A percentile compares a stretch with the other conserved stretches of the same genome.
Evolutionary conservation across 306 rosid species (phyloP).

Genomic region (Fragaria nilgerrensis): DNA sequence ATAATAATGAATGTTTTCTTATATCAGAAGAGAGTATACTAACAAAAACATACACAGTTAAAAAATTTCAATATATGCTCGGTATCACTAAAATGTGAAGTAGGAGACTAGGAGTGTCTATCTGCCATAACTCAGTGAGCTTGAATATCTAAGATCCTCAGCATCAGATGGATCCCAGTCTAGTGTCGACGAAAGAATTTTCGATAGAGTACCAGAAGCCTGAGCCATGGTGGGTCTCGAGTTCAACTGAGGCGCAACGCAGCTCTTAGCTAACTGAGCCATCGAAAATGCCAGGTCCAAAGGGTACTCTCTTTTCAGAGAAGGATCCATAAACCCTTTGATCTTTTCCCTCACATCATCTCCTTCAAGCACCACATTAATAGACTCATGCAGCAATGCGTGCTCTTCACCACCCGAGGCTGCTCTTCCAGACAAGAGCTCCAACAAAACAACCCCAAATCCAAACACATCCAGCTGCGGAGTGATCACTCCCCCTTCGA

Average conservation of each 20-base stretch:
- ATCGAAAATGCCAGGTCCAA: constrained; percentile 64
- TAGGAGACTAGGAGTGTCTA: neutral
- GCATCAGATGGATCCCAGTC: constrained; percentile 79
- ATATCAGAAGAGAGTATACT: neutral
- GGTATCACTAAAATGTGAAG: neutral
- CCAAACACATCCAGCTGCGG: constrained; percentile 73
- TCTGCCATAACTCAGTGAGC: constrained; percentile 36
- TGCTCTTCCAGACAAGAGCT: constrained; percentile 65
- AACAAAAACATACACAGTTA: neutral
- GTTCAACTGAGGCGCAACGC: constrained; percentile 51
- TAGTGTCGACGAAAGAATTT: constrained; percentile 54
- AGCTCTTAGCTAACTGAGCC: constrained; percentile 57
- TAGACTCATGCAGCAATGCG: constrained; percentile 20
- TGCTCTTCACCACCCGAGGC: constrained; percentile 31
- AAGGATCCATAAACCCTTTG: constrained; percentile 54
- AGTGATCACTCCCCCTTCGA: constrained; percentile 61
- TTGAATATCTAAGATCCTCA: constrained; percentile 47
- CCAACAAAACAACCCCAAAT: constrained; percentile 64
- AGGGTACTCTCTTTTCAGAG: constrained; percentile 45
- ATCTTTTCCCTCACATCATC: constrained; percentile 58
- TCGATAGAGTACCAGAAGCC: constrained; percentile 48
- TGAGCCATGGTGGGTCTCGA: constrained; percentile 51
- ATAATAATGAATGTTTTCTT: neutral
- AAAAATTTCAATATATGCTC: too few relatives aligned
- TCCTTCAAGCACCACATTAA: constrained; percentile 50